phyloP scores from a whole-genome alignment of 2,329 filamentous ascomycete species.

The Coniosporium tulheliwenetii region DNA sequence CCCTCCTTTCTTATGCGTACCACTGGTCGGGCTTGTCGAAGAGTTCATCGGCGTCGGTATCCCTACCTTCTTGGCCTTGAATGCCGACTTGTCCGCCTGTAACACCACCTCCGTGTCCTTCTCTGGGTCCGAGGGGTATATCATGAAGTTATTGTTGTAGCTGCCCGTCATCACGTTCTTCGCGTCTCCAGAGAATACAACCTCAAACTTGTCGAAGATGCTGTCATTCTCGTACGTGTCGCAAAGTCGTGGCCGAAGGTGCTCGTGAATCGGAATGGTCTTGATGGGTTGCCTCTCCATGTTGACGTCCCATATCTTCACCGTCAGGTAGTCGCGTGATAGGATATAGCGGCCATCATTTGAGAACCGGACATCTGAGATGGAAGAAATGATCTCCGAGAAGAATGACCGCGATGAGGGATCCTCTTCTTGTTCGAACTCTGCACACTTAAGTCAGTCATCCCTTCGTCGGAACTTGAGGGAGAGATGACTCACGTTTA shows the following conservation, averaged over 20 bases:
- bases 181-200: constrained; percentile 93
- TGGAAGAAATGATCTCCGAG: constrained; percentile 98
- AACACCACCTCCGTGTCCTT: constrained; percentile 96
- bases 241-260: constrained; percentile 81
- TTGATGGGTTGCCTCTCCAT: constrained; percentile 97
- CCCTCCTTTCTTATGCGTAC: constrained; percentile 70
- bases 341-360: constrained; percentile 93
- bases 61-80: constrained; percentile 99
- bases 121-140: constrained; percentile 89
- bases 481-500: constrained; percentile 51
- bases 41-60: constrained; percentile 93
- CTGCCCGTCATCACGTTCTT: constrained; percentile 99
- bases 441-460: constrained; percentile 29
- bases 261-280: constrained; percentile 97
- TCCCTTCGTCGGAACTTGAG: neutral
- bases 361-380: constrained; percentile 96
- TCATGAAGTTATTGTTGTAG: constrained; percentile 99
- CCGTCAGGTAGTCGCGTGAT: constrained; percentile 92
- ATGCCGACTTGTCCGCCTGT: constrained; percentile 95
- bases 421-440: constrained; percentile 98
- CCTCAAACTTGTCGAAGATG: constrained; percentile 99
- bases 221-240: constrained; percentile 99
- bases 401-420: constrained; percentile 96
- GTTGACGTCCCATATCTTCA: constrained; percentile 99
- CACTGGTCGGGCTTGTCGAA: constrained; percentile 54